A percentile compares a stretch with the other conserved stretches of the same genome.
Conservation (phyloP, 352 stramenopile species). For the Globisporangium orthogonon region DNA sequence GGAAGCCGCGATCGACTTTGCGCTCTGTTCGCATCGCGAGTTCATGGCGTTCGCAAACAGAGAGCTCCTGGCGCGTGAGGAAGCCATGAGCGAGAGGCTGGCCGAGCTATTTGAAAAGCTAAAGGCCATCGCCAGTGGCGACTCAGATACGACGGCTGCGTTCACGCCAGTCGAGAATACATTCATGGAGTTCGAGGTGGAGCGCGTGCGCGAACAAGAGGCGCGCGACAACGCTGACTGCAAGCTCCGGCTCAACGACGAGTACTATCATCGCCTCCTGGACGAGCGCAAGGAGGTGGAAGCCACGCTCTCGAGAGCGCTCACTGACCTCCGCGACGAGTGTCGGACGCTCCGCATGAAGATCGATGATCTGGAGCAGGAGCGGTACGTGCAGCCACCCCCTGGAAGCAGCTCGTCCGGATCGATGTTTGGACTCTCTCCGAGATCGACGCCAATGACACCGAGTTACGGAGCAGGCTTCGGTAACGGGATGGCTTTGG, state of each 20-base stretch:
- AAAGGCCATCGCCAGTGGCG: conserved; percentile 13
- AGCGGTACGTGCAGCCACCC: conserved; percentile 16
- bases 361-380: conserved; percentile 37
- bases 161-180: conserved; percentile 30
- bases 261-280: conserved; percentile 33
- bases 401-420: conserved; percentile 5
- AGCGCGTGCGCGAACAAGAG: conserved; percentile 22
- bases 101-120: conserved; percentile 23
- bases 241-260: conserved; percentile 34
- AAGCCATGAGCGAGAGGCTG: conserved; percentile 19
- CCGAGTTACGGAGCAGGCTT: conserved; percentile 5
- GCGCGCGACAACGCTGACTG: conserved; percentile 25
- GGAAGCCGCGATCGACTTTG: conserved; percentile 48
- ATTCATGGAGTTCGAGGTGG: conserved; percentile 40
- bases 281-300: conserved; percentile 56
- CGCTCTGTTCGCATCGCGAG: conserved; percentile 48
- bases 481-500: conserved; percentile 1
- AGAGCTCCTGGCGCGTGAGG: conserved; percentile 25
- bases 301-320: conserved; percentile 22
- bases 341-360: conserved; percentile 24
- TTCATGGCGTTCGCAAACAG: conserved; percentile 38
- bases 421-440: conserved; percentile 4
- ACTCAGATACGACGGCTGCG: not conserved
- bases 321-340: conserved; percentile 33
- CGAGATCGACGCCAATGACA: conserved; percentile 8